These are phyloP conservation scores for Apiotrichum veenhuisii DNA, from an alignment of 1,284 basidiomycete genomes.

Conservation along the genomic window DNA sequence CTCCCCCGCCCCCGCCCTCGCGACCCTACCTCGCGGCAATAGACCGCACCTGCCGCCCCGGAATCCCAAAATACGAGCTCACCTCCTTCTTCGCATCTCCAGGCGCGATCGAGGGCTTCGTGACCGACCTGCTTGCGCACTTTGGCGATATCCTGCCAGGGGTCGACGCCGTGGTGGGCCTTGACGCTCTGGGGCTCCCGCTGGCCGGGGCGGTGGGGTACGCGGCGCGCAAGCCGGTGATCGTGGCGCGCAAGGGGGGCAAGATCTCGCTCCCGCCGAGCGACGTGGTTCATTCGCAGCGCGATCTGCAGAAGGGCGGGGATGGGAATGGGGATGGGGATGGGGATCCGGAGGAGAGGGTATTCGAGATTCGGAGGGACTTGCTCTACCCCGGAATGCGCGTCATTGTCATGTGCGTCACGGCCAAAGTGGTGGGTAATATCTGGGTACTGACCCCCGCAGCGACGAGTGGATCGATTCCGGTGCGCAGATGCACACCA, in stretches of 20 bases:
- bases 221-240: background rate
- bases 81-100: slow-evolving; percentile 19
- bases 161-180: slow-evolving; percentile 14
- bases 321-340: background rate
- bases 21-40: slow-evolving; percentile 15
- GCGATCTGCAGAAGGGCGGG: slow-evolving; percentile 6
- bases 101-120: slow-evolving; percentile 5
- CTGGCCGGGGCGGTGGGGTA: slow-evolving; percentile 8
- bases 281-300: slow-evolving; percentile 1
- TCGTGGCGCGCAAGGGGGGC: slow-evolving; percentile 15
- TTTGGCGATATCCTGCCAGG: background rate
- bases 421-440: background rate
- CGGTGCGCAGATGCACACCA: slow-evolving; percentile 12
- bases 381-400: slow-evolving; percentile 13
- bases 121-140: slow-evolving; percentile 7
- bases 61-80: slow-evolving; percentile 13
- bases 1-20: background rate
- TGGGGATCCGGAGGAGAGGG: slow-evolving; percentile 7
- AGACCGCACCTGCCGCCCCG: slow-evolving; percentile 10
- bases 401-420: slow-evolving; percentile 17
- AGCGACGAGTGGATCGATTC: slow-evolving; percentile 23
- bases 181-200: slow-evolving; percentile 17
- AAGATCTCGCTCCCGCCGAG: slow-evolving; percentile 11
- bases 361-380: slow-evolving; percentile 13
- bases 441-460: background rate